Evolutionary conservation across 2,329 filamentous ascomycete species (phyloP), one percentile per base, ranked within the genome.

Genomic region (Fusarium papillatum): DNA sequence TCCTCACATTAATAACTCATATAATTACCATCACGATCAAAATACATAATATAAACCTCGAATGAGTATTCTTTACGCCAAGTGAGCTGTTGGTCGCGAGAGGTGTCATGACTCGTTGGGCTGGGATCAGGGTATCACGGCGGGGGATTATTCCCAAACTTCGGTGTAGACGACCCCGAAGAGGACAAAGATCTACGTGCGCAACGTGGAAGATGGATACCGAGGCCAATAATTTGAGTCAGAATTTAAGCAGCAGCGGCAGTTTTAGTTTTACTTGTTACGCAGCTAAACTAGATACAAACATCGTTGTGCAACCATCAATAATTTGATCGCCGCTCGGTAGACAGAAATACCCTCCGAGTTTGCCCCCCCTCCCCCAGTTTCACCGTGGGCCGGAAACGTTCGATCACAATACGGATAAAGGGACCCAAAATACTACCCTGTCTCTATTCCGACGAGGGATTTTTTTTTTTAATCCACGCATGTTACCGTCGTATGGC

Each of bases 271-370:
- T 50, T 24, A 24, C 46, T 50, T n/a, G 34, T 43, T 16, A 61
- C 60, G 22, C 5, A 17, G 34, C 3, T 11, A 36, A 14, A 26
- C 63, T 29, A 48, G 34, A 43, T 46, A 29, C 41, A 2, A 50
- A 17, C 26, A 53, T 6, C 16, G 10, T 31, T 55, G 50, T 55
- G 50, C 29, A 22, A 50, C 36, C 24, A 29, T 24, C 31, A 4
- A 19, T 24, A 2, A 19, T 22, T 55, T 5, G 50, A 55, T 34
- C 50, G 19, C 22, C 36, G 8, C 26, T 76, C 74, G 74, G 74
- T 31, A n/a, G 65, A 65, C 59, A 76, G 72, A 76, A 74, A 36
- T 76, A 74, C 63, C 26, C 67, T 46, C 74, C 74, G 74, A 74
- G 41, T 17, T 14, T 34, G 14, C 17, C 48, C 65, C 64, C 72